Evolutionary conservation across 1,284 basidiomycete species (phyloP).

Genomic region (Melampsora larici-populina): DNA sequence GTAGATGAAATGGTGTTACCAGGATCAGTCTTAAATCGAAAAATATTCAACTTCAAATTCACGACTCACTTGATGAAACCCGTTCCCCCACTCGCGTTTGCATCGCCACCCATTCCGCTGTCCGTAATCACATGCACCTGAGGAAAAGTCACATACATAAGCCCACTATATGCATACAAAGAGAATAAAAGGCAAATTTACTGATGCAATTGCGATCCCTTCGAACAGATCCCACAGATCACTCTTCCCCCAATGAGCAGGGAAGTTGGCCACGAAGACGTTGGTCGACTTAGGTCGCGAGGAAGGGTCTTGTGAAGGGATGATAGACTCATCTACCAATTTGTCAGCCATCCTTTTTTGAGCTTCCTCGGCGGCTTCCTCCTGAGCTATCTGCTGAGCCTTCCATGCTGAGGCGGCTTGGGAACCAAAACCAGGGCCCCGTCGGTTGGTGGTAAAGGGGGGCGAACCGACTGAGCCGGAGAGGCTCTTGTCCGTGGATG

Average conservation of each 20-base stretch:
- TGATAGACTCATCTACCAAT: conserved; percentile 6
- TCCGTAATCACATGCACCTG: conserved; percentile 40
- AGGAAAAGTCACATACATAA: neutral
- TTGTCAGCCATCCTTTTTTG: neutral
- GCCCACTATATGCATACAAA: too few relatives aligned
- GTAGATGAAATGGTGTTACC: neutral
- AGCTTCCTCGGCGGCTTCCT: neutral
- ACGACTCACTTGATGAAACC: conserved; percentile 36
- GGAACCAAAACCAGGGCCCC: neutral
- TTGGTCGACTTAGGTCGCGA: conserved; percentile 12
- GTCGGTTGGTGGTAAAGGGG: neutral
- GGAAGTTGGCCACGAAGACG: conserved; percentile 41
- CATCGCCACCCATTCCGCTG: conserved; percentile 9
- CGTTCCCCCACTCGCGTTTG: conserved; percentile 21
- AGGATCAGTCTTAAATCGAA: too few relatives aligned
- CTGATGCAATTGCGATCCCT: conserved; percentile 28
- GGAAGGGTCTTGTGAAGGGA: conserved; percentile 18
- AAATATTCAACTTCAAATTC: too few relatives aligned
- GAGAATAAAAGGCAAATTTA: neutral
- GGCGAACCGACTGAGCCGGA: neutral
- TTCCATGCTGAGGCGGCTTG: neutral
- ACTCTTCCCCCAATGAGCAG: conserved; percentile 38
- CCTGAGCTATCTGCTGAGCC: neutral
- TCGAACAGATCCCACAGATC: conserved; percentile 42
- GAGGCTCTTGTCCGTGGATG: neutral